phyloP scores from a whole-genome alignment of 306 rosid genomes.

The Malus domestica region ASM211411v1 NC_041800.1:1796001-1796500 shows the following conservation, averaged over 20 bases:
- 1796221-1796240: constrained; percentile 1
- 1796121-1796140: too few relatives aligned
- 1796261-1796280: constrained; percentile 48
- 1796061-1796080: too few relatives aligned
- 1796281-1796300: constrained; percentile 20
- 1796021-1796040: too few relatives aligned
- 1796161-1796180: constrained; percentile 13
- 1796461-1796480: too few relatives aligned
- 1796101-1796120: too few relatives aligned
- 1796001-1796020: too few relatives aligned
- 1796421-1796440: neutral
- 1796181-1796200: constrained; percentile 2
- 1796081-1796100: too few relatives aligned
- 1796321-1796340: too few relatives aligned
- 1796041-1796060: too few relatives aligned
- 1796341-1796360: neutral
- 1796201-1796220: constrained; percentile 5
- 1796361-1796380: neutral
- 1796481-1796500: too few relatives aligned
- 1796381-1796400: constrained; percentile 8
- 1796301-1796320: too few relatives aligned
- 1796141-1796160: neutral
- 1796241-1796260: constrained; percentile 17
- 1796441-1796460: too few relatives aligned
- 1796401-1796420: neutral